Evolutionary conservation across 176 grass and related monocot genomes (phyloP).

Genomic region (Rhynchospora breviuscula): DNA sequence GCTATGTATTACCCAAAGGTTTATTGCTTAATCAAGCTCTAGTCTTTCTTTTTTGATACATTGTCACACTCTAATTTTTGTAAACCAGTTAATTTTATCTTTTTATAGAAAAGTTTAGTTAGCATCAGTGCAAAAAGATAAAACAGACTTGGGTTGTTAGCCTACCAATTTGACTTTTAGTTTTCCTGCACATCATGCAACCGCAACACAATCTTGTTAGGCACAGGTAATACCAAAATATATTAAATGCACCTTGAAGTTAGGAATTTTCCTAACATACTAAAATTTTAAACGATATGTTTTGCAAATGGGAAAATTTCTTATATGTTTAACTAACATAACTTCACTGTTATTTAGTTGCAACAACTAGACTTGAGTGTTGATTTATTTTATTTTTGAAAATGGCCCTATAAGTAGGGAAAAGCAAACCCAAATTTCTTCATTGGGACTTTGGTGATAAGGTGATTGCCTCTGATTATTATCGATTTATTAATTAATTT

Average conservation of each 20-base stretch:
- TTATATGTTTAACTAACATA: neutral
- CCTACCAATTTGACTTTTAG: slow-evolving; percentile 1
- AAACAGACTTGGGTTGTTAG: neutral
- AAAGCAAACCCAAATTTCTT: neutral
- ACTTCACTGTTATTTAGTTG: neutral
- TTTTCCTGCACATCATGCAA: neutral
- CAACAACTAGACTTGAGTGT: neutral
- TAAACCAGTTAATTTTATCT: neutral
- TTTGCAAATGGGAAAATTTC: too few species aligned
- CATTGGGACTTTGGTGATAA: neutral
- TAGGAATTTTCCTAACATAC: neutral
- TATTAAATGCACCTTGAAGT: neutral
- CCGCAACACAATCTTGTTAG: neutral
- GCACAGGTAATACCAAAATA: neutral
- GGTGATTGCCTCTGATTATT: too few species aligned
- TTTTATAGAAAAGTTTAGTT: neutral
- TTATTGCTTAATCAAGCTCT: neutral
- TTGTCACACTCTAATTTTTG: neutral
- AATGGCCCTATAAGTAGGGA: neutral
- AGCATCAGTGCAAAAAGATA: neutral
- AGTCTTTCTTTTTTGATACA: neutral
- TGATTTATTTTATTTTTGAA: neutral
- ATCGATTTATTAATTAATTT: neutral
- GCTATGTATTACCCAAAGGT: neutral
- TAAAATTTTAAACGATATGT: neutral